Conservation (phyloP, 768 basidiomycete genomes). For the Mycena maculata region DNA sequence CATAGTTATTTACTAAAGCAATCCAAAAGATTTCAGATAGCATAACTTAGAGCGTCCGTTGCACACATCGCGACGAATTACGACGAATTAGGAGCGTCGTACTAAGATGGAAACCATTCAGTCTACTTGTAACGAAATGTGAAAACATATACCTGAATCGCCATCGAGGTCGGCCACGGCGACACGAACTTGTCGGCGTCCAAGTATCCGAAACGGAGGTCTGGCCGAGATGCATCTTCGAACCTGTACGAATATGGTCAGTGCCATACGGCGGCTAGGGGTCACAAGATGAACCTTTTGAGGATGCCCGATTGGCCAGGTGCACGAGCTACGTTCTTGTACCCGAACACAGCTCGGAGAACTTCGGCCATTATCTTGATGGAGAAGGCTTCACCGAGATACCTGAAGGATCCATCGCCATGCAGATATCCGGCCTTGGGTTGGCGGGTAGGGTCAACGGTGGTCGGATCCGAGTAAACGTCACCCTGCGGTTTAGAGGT, state of each 20-base stretch:
- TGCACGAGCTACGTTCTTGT: slow-evolving; percentile 70
- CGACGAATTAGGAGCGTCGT: slow-evolving; percentile 13
- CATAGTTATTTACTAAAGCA: no score
- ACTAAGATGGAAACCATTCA: slow-evolving; percentile 8
- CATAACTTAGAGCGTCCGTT: not conserved
- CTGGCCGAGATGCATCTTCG: slow-evolving; percentile 58
- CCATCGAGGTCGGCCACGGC: slow-evolving; percentile 78
- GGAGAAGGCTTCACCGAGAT: slow-evolving; percentile 62
- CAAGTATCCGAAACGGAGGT: slow-evolving; percentile 68
- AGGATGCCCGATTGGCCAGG: slow-evolving; percentile 76
- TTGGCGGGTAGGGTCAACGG: slow-evolving; percentile 59
- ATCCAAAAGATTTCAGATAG: no score
- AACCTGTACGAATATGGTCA: slow-evolving; percentile 52
- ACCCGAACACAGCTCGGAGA: slow-evolving; percentile 71
- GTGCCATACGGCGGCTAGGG: not conserved
- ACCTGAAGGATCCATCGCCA: slow-evolving; percentile 61
- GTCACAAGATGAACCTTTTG: slow-evolving; percentile 55
- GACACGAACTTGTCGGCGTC: slow-evolving; percentile 58
- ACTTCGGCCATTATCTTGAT: slow-evolving; percentile 70
- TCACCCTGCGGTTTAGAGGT: slow-evolving; percentile 50
- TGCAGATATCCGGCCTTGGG: slow-evolving; percentile 58
- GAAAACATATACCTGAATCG: slow-evolving; percentile 59
- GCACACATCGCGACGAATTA: not conserved
- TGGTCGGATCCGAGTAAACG: slow-evolving; percentile 61
- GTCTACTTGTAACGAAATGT: no score